A percentile compares a stretch with the other conserved stretches of the same genome.
These are phyloP conservation scores for Epicoccum sorghinum DNA, from an alignment of 2,329 filamentous ascomycete species.

Conservation along the genomic window DNA sequence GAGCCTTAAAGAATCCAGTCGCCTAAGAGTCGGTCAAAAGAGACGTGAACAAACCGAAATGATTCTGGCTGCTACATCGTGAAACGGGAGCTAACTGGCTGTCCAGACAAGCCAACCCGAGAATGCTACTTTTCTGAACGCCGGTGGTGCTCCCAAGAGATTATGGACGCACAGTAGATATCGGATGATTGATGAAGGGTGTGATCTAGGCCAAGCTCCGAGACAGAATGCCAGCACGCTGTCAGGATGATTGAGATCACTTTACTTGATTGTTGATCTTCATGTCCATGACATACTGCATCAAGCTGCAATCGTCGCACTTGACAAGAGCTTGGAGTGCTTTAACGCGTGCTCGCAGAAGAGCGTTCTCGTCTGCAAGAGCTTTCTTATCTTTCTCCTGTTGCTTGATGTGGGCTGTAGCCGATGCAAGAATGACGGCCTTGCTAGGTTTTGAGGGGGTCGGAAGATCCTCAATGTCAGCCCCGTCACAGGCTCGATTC, in stretches of 20 bases:
- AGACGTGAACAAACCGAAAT: constrained; percentile 1
- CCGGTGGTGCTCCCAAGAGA: constrained; percentile 21
- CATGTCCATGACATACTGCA: constrained; percentile 52
- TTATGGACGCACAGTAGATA: not conserved
- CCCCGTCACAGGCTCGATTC: constrained; percentile 43
- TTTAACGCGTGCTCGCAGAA: constrained; percentile 48
- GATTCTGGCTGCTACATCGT: not conserved
- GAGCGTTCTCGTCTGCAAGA: constrained; percentile 47
- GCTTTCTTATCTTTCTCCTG: constrained; percentile 52
- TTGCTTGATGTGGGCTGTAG: constrained; percentile 55
- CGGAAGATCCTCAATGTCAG: constrained; percentile 53
- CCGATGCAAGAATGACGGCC: constrained; percentile 54
- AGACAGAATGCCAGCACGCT: constrained; percentile 21
- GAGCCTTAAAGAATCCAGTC: not conserved
- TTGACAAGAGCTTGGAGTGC: constrained; percentile 53
- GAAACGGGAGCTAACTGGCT: constrained; percentile 18
- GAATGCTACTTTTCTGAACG: constrained; percentile 22
- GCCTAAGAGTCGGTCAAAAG: constrained; percentile 3
- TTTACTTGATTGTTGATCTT: constrained; percentile 46
- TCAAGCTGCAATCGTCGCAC: constrained; percentile 54
- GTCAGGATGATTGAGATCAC: constrained; percentile 5
- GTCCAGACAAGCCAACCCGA: constrained; percentile 17
- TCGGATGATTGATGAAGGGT: constrained; percentile 2
- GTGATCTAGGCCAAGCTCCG: not conserved
- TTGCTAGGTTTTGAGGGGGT: constrained; percentile 52